phyloP scores from a whole-genome alignment of 192 early-diverging fungal species.

The Entomortierella parvispora region DNA sequence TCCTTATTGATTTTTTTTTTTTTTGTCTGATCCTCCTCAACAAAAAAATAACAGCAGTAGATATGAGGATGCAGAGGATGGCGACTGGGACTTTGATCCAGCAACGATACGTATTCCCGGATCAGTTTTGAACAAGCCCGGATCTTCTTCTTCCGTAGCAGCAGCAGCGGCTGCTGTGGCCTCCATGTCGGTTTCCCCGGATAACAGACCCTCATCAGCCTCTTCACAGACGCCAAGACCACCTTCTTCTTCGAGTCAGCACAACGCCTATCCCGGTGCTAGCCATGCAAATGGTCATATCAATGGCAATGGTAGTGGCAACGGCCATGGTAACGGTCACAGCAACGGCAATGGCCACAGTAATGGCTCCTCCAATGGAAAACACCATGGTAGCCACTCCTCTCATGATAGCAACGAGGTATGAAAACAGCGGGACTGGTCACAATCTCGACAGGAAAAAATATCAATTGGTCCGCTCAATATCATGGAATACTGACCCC shows the following conservation, averaged over 20 bases:
- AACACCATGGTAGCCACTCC: not conserved
- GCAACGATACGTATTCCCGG: conserved; percentile 18
- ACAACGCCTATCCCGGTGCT: not conserved
- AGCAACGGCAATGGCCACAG: conserved; percentile 13
- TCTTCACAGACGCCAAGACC: not conserved
- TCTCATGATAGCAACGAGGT: conserved; percentile 18
- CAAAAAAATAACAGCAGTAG: conserved; percentile 13
- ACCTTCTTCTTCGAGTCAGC: not conserved
- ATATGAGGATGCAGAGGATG: conserved; percentile 36
- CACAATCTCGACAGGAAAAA: no score
- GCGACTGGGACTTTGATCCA: conserved; percentile 53
- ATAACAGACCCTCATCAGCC: not conserved
- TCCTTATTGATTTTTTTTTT: not conserved
- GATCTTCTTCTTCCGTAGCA: not conserved
- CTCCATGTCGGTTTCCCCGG: no score
- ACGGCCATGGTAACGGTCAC: conserved; percentile 13
- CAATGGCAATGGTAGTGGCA: conserved; percentile 18
- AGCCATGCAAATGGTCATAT: conserved; percentile 1
- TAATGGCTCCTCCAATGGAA: not conserved
- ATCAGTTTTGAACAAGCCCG: not conserved
- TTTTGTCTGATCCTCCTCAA: not conserved
- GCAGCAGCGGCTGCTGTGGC: no score
- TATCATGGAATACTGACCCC: not conserved
- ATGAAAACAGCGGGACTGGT: conserved; percentile 7
- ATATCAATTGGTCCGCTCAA: no score